Base-by-base conservation (phyloP, 345 rosid genomes). In the Adansonia digitata region DNA sequence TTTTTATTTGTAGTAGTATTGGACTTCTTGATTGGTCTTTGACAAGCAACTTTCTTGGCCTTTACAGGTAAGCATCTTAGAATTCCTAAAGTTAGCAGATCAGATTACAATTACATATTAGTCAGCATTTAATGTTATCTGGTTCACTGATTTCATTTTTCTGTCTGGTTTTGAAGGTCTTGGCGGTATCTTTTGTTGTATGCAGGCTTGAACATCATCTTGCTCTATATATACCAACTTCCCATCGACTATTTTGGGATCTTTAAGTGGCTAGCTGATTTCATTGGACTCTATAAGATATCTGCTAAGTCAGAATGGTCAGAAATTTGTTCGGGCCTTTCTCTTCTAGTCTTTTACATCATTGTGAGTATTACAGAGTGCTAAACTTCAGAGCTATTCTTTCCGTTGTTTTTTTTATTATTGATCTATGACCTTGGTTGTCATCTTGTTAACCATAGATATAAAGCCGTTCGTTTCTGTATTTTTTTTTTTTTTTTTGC, bases 1-100 rank as follows among this genome's bases (percentile, higher is more conserved):
- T 84, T 79, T 85, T 87, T 72, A 74, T 87, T 40, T 84, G 86
- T 69, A 85, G 87, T 74, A 53, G 87, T 69, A 62, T 81, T 56
- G 91, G 91, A 17, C 87, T 87, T 0, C 76, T 87, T 17, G 82
- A 82, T 52, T 87, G 91, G 91, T 87, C 88, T 51, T 76, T 84
- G 62, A 87, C 86, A 68, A 85, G 86, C 81, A 85, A 84, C 51
- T 85, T 87, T 74, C 76, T 84, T 15, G 88, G 91, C 18, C 84
- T 87, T 64, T 85, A 82, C 79, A 56, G 83, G 91, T 87, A 75
- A 77, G 84, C 53, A 61, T 61, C 42, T 77, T 75, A 8, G 29
- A 59, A 5, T 39, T 52, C 31, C 49, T 78, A 35, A 22, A 7
- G 29, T 15, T 57, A 8, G 61, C 52, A 68, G 62, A 49, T 24